These are phyloP conservation scores for Citrullus colocynthis DNA, from an alignment of 306 rosid genomes.

Conservation along the genomic window DNA sequence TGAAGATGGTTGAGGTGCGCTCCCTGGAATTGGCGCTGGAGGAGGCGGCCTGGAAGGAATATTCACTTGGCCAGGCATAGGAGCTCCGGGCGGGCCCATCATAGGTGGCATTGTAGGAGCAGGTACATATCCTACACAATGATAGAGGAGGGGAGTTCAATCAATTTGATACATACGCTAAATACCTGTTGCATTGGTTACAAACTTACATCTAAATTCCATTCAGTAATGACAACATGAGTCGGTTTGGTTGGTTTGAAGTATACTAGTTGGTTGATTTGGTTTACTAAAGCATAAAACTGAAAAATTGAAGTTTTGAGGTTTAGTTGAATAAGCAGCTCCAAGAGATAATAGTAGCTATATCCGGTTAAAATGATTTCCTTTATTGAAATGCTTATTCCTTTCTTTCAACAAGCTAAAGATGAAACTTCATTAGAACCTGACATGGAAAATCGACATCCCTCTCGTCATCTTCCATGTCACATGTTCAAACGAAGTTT, in stretches of 20 bases:
- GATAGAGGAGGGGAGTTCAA: neutral
- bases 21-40: slow-evolving; percentile 27
- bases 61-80: slow-evolving; percentile 29
- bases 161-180: neutral
- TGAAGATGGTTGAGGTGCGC: slow-evolving; percentile 16
- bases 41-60: slow-evolving; percentile 28
- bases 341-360: neutral
- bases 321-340: neutral
- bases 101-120: slow-evolving; percentile 27
- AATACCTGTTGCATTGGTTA: neutral
- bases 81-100: slow-evolving; percentile 48
- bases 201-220: neutral
- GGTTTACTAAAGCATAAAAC: neutral
- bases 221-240: neutral
- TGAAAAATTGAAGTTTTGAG: neutral
- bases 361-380: too few relatives aligned
- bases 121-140: slow-evolving; percentile 19
- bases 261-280: neutral
- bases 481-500: neutral
- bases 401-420: too few relatives aligned
- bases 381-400: too few relatives aligned
- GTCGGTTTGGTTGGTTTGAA: neutral
- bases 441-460: neutral
- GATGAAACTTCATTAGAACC: too few relatives aligned
- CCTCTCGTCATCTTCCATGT: neutral